Evolutionary conservation across 805 yeast genomes (phyloP).

Genomic region (Barnettozyma vustinii): DNA sequence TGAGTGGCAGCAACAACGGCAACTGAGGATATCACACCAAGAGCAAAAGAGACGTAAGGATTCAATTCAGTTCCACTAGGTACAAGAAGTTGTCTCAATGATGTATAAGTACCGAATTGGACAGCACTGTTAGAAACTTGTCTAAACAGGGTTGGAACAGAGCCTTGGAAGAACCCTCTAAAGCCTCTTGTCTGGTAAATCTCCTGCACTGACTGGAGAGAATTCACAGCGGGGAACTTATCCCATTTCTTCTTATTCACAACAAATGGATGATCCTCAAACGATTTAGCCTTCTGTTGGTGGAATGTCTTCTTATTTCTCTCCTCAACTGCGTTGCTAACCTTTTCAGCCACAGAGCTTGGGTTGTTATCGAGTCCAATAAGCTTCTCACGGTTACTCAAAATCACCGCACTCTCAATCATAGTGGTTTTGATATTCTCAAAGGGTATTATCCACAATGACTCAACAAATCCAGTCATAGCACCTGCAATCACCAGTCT

Average conservation of each 20-base stretch:
- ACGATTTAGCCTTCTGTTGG: conserved; percentile 14
- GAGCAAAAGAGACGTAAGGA: conserved; percentile 28
- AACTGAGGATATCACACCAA: conserved; percentile 61
- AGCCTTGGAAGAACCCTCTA: conserved; percentile 76
- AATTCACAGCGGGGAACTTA: conserved; percentile 47
- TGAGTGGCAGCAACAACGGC: conserved; percentile 78
- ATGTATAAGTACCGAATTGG: conserved; percentile 78
- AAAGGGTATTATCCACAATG: conserved; percentile 82
- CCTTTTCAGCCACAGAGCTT: conserved; percentile 27
- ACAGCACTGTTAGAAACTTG: conserved; percentile 77
- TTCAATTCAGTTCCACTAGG: conserved; percentile 41
- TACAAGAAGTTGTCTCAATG: conserved; percentile 63
- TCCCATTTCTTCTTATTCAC: conserved; percentile 34
- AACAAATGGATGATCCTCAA: conserved; percentile 25
- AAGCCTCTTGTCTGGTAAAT: conserved; percentile 71
- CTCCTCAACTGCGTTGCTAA: neutral
- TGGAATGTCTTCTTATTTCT: conserved; percentile 27
- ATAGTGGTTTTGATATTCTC: conserved; percentile 78
- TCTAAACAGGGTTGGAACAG: conserved; percentile 73
- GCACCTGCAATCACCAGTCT: conserved; percentile 78
- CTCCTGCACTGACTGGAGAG: conserved; percentile 50
- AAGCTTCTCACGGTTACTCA: conserved; percentile 20
- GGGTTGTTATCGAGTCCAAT: conserved; percentile 10
- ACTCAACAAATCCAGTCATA: conserved; percentile 78
- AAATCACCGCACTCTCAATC: conserved; percentile 60